These are phyloP conservation scores for Scenedesmus sp. DNA, from an alignment of 163 green algal genomes.

Conservation along the genomic window DNA sequence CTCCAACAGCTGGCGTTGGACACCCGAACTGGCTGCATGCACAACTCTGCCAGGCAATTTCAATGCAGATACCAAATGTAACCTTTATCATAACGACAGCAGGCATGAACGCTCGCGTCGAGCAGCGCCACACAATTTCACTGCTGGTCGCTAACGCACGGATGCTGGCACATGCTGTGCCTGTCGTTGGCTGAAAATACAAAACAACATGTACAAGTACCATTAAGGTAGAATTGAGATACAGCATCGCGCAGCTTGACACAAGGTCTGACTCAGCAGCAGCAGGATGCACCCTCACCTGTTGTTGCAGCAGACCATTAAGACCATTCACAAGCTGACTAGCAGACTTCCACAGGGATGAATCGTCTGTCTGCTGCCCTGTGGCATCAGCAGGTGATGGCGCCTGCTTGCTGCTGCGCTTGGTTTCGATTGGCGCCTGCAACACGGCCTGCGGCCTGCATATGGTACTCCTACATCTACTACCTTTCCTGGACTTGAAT, in stretches of 20 bases:
- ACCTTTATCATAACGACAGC: not conserved
- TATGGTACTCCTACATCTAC: not conserved
- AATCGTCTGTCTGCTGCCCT: not conserved
- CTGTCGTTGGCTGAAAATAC: not conserved
- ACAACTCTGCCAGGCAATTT: not conserved
- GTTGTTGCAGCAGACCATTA: not conserved
- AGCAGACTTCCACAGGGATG: not conserved
- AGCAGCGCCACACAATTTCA: not conserved
- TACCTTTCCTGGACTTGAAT: not conserved
- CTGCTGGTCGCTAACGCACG: slow-evolving; percentile 7
- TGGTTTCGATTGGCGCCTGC: not conserved
- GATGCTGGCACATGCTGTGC: not conserved
- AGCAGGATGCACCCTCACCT: not conserved
- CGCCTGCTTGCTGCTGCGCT: not conserved
- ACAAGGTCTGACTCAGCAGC: not conserved
- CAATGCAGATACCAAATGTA: not conserved
- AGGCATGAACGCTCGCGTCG: not conserved
- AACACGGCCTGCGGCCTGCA: not conserved
- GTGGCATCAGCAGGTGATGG: not conserved
- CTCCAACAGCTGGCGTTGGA: not conserved
- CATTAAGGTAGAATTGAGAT: not conserved
- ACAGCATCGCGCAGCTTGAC: not conserved
- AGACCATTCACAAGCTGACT: not conserved
- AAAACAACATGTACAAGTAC: not conserved
- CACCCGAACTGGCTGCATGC: not conserved